A percentile compares a stretch with the other conserved stretches of the same genome.
These are phyloP conservation scores for Claviceps quebecensis DNA, from an alignment of 2,329 filamentous ascomycete species.

Conservation along the genomic window DNA sequence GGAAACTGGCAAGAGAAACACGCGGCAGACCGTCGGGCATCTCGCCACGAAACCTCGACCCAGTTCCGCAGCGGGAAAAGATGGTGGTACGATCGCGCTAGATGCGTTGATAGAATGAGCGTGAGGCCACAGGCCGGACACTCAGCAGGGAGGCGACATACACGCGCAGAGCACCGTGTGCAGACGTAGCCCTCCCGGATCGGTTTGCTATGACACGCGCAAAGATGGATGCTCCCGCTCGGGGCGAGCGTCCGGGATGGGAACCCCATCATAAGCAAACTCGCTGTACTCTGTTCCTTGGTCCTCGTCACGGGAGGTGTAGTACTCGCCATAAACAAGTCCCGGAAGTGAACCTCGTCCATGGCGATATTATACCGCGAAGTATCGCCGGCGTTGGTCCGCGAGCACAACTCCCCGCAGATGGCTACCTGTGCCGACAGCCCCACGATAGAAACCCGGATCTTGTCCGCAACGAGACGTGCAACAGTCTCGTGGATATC, in stretches of 20 bases:
- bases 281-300: slow-evolving; percentile 41
- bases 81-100: slow-evolving; percentile 87
- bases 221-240: slow-evolving; percentile 53
- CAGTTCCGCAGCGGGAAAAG: slow-evolving; percentile 83
- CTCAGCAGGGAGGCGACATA: slow-evolving; percentile 79
- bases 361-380: slow-evolving; percentile 70
- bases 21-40: slow-evolving; percentile 45
- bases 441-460: slow-evolving; percentile 80
- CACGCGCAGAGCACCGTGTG: slow-evolving; percentile 75
- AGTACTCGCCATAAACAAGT: slow-evolving; percentile 77
- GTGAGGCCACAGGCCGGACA: slow-evolving; percentile 87
- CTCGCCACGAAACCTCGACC: slow-evolving; percentile 74
- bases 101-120: slow-evolving; percentile 82
- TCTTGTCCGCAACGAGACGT: slow-evolving; percentile 64
- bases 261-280: slow-evolving; percentile 94
- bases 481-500: slow-evolving; percentile 88
- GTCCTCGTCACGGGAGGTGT: slow-evolving; percentile 75
- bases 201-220: slow-evolving; percentile 79
- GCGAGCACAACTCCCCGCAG: slow-evolving; percentile 75
- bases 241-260: slow-evolving; percentile 70
- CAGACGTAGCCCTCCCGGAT: slow-evolving; percentile 79
- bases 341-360: slow-evolving; percentile 62
- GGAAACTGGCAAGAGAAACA: slow-evolving; percentile 67
- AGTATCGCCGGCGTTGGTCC: slow-evolving; percentile 70
- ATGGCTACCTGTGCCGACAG: slow-evolving; percentile 86